phyloP scores from a whole-genome alignment of 495 filamentous ascomycete species.

The Aspergillus ostianus region DNA sequence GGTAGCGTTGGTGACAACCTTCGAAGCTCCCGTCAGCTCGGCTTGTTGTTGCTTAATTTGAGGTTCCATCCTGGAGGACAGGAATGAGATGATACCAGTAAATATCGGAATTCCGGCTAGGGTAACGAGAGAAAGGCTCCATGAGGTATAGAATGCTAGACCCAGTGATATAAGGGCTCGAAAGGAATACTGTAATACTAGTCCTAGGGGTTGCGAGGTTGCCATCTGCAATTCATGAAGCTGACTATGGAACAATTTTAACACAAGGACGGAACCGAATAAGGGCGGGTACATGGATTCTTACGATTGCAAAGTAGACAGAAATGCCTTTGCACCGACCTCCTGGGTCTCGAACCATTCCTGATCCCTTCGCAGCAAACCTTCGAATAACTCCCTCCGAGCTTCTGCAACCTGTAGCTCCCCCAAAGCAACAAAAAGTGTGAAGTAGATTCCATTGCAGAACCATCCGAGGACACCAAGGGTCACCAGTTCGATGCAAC shows the following conservation, averaged over 20 bases:
- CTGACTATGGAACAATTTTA: slow-evolving; percentile 53
- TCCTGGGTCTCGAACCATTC: slow-evolving; percentile 77
- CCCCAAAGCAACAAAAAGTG: slow-evolving; percentile 70
- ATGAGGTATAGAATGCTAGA: slow-evolving; percentile 75
- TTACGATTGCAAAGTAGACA: slow-evolving; percentile 74
- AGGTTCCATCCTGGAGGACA: slow-evolving; percentile 60
- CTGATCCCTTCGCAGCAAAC: slow-evolving; percentile 68
- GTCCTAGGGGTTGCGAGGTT: slow-evolving; percentile 74
- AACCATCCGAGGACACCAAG: slow-evolving; percentile 66
- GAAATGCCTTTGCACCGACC: slow-evolving; percentile 69
- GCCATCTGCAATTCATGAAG: slow-evolving; percentile 79
- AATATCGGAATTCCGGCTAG: slow-evolving; percentile 72
- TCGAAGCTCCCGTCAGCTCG: slow-evolving; percentile 69
- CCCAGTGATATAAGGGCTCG: slow-evolving; percentile 60
- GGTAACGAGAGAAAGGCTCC: slow-evolving; percentile 82
- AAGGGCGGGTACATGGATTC: slow-evolving; percentile 15
- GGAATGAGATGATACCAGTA: slow-evolving; percentile 52
- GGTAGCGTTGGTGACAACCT: slow-evolving; percentile 66
- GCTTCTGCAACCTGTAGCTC: slow-evolving; percentile 73
- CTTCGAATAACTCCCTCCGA: slow-evolving; percentile 62
- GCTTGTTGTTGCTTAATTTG: slow-evolving; percentile 67
- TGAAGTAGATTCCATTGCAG: slow-evolving; percentile 61
- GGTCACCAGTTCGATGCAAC: slow-evolving; percentile 55
- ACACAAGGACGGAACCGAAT: neutral
- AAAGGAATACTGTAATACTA: slow-evolving; percentile 59